phyloP scores from a whole-genome alignment of 805 yeast genomes.

The Candida ulmi region DNA sequence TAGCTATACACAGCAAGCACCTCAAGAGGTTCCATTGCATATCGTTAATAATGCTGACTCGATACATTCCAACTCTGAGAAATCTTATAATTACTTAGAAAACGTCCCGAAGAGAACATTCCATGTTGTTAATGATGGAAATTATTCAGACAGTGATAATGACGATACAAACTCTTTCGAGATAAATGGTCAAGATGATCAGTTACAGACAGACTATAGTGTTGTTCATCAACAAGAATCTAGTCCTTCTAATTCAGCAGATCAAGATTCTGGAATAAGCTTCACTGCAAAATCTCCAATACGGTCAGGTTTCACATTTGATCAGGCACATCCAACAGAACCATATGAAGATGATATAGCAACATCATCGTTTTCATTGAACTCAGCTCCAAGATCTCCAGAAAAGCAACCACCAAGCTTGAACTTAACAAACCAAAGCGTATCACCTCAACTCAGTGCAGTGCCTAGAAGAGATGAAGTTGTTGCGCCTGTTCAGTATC shows the following conservation, averaged over 20 bases:
- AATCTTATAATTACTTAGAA: background rate
- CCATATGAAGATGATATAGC: background rate
- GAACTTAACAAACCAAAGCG: background rate
- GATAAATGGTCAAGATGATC: conserved; percentile 1
- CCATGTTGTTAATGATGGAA: conserved; percentile 25
- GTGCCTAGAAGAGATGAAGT: conserved; percentile 28
- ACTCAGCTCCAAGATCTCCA: background rate
- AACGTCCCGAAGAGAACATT: conserved; percentile 7
- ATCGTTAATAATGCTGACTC: conserved; percentile 6
- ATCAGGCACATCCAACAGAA: conserved; percentile 6
- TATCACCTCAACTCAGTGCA: background rate
- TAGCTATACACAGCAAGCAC: conserved; percentile 8
- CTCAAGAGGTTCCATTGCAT: conserved; percentile 4
- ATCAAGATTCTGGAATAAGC: conserved; percentile 22
- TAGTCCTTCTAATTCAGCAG: conserved; percentile 3
- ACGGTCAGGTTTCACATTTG: conserved; percentile 23
- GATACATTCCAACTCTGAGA: too few species aligned
- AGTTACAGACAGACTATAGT: conserved; percentile 9
- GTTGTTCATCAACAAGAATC: conserved; percentile 11
- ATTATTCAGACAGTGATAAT: conserved; percentile 15
- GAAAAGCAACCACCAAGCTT: background rate
- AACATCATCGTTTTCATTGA: background rate
- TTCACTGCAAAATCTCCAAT: conserved; percentile 31
- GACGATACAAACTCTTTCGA: conserved; percentile 11
- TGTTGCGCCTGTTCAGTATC: conserved; percentile 26